Percentiles rank a stretch among this genome's conserved stretches.
These are phyloP conservation scores for Schoenoplectus tabernaemontani DNA, from an alignment of 202 grass and related monocot genomes.

Conservation along the genomic window DNA sequence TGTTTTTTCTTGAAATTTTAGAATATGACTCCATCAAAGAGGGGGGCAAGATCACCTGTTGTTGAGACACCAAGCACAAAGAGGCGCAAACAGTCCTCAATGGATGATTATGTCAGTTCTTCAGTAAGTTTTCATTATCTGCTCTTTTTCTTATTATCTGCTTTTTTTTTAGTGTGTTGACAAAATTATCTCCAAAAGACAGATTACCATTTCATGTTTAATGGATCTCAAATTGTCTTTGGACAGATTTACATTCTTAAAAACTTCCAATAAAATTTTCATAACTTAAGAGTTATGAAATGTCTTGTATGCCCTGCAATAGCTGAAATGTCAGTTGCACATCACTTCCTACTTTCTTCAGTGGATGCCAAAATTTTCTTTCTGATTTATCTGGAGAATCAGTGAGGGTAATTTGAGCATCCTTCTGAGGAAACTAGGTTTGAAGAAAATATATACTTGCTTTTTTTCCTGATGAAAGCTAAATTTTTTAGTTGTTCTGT, in stretches of 20 bases:
- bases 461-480: too few species aligned
- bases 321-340: too few species aligned
- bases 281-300: too few species aligned
- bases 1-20: slow-evolving; percentile 20
- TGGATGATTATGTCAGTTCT: slow-evolving; percentile 72
- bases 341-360: too few species aligned
- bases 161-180: neutral
- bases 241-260: neutral
- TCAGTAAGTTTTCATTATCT: slow-evolving; percentile 37
- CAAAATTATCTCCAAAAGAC: neutral
- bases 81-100: slow-evolving; percentile 53
- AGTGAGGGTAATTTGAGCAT: too few species aligned
- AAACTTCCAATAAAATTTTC: neutral
- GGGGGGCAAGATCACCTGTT: slow-evolving; percentile 44
- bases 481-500: too few species aligned
- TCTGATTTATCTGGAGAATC: too few species aligned
- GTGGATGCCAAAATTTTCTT: too few species aligned
- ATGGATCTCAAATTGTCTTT: neutral
- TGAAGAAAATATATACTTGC: too few species aligned
- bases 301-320: too few species aligned
- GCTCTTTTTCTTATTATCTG: too few species aligned
- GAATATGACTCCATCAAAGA: slow-evolving; percentile 79
- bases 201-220: neutral
- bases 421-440: too few species aligned
- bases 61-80: slow-evolving; percentile 61